Evolutionary conservation across 2,329 filamentous ascomycete genomes (phyloP).

Genomic region (Penicillium sp.): DNA sequence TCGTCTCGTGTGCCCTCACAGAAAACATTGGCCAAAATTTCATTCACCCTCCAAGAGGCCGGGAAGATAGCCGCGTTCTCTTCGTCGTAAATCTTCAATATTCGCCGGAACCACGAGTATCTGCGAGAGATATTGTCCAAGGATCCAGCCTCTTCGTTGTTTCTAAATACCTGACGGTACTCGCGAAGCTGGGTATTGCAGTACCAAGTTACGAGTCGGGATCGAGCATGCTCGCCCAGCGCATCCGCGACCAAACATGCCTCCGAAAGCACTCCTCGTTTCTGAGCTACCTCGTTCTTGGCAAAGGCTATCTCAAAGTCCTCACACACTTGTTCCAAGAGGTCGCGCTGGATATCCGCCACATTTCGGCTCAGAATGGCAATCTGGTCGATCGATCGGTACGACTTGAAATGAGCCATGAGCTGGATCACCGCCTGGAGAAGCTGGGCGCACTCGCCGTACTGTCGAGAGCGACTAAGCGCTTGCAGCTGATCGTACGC

Average conservation of each 20-base stretch:
- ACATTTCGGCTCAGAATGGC: slow-evolving; percentile 89
- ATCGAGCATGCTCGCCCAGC: slow-evolving; percentile 79
- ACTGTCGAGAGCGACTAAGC: slow-evolving; percentile 81
- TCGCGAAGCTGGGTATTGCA: slow-evolving; percentile 95
- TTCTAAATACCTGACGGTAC: slow-evolving; percentile 91
- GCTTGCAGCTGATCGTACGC: slow-evolving; percentile 94
- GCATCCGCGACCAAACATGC: slow-evolving; percentile 94
- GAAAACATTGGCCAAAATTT: slow-evolving; percentile 85
- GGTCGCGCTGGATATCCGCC: slow-evolving; percentile 84
- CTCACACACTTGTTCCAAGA: slow-evolving; percentile 97
- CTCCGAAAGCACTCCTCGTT: slow-evolving; percentile 72
- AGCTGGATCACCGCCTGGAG: slow-evolving; percentile 94
- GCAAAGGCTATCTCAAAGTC: slow-evolving; percentile 96
- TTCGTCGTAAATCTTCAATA: slow-evolving; percentile 92
- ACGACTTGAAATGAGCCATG: slow-evolving; percentile 98
- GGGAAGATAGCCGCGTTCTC: slow-evolving; percentile 90
- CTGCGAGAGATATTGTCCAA: slow-evolving; percentile 93
- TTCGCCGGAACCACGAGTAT: slow-evolving; percentile 95
- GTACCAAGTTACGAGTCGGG: slow-evolving; percentile 89
- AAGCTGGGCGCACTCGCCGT: slow-evolving; percentile 89
- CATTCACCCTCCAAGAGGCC: slow-evolving; percentile 80
- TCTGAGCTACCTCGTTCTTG: slow-evolving; percentile 73
- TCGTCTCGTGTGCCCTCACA: slow-evolving; percentile 95
- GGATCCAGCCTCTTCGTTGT: slow-evolving; percentile 93
- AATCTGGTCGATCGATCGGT: slow-evolving; percentile 96